phyloP scores from a whole-genome alignment of 768 basidiomycete genomes.

The Dioszegia aurantiaca region DNA sequence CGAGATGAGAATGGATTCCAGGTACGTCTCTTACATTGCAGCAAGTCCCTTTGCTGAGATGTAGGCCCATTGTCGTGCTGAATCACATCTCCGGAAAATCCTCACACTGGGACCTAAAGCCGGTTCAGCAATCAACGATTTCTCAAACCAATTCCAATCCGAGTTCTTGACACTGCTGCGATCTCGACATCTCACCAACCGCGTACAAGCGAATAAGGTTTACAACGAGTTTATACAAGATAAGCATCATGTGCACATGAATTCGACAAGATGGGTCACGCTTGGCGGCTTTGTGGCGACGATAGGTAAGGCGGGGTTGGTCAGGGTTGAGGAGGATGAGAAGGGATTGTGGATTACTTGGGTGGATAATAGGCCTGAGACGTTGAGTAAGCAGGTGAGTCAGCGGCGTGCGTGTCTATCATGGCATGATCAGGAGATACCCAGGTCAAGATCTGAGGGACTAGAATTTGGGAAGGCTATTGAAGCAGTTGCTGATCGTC shows the following conservation, averaged over 20 bases:
- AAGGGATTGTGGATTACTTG: slow-evolving; percentile 97
- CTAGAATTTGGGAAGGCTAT: too few relatives aligned
- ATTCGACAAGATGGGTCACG: slow-evolving; percentile 95
- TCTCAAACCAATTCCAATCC: slow-evolving; percentile 80
- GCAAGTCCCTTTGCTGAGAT: too few relatives aligned
- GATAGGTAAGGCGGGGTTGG: slow-evolving; percentile 78
- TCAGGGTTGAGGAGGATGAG: slow-evolving; percentile 94
- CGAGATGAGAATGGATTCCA: slow-evolving; percentile 92
- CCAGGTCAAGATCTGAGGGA: too few relatives aligned
- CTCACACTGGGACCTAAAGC: slow-evolving; percentile 93
- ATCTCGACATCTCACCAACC: slow-evolving; percentile 89
- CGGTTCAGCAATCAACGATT: slow-evolving; percentile 84
- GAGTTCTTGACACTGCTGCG: slow-evolving; percentile 89
- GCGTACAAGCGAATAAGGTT: slow-evolving; percentile 88
- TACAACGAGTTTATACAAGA: slow-evolving; percentile 98
- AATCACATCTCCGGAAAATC: slow-evolving; percentile 93
- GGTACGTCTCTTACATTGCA: slow-evolving; percentile 30
- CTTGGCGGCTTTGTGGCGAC: slow-evolving; percentile 92
- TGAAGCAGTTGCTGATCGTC: slow-evolving; percentile 39
- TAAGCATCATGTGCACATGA: slow-evolving; percentile 95
- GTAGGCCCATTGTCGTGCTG: slow-evolving; percentile 54
- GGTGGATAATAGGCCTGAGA: slow-evolving; percentile 95
- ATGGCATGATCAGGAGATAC: too few relatives aligned
- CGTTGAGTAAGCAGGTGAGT: slow-evolving; percentile 77
- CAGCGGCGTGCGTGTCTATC: too few relatives aligned